Evolutionary conservation across 176 grass and related monocot species (phyloP).

Genomic region (Aechmea fasciata): DNA sequence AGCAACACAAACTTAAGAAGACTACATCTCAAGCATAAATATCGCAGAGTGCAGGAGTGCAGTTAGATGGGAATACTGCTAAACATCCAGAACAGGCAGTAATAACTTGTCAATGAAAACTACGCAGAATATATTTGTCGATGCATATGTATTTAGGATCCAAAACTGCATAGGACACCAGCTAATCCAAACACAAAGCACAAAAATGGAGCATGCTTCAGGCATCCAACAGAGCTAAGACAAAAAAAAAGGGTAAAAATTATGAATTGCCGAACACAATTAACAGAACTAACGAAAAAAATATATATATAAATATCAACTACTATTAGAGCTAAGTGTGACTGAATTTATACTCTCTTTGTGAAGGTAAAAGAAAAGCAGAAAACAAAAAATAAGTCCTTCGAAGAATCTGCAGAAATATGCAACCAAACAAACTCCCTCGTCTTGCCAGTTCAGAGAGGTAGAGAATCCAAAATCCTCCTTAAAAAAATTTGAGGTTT

Average conservation of each 20-base stretch:
- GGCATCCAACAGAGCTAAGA: no score
- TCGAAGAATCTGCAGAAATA: background rate
- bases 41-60: no score
- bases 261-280: background rate
- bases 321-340: background rate
- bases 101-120: no score
- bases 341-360: background rate
- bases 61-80: no score
- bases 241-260: background rate
- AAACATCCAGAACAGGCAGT: no score
- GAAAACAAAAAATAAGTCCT: background rate
- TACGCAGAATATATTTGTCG: no score
- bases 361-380: background rate
- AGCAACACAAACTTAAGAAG: no score
- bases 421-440: background rate
- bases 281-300: background rate
- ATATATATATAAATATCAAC: background rate
- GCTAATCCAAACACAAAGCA: no score
- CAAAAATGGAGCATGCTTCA: no score
- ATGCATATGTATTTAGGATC: no score
- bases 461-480: background rate
- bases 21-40: no score
- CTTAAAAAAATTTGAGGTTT: background rate
- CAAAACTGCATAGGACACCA: no score
- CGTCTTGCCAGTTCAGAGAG: background rate